Base-by-base conservation (phyloP, 2,329 filamentous ascomycete species). In the Arthroderma sp. region DNA sequence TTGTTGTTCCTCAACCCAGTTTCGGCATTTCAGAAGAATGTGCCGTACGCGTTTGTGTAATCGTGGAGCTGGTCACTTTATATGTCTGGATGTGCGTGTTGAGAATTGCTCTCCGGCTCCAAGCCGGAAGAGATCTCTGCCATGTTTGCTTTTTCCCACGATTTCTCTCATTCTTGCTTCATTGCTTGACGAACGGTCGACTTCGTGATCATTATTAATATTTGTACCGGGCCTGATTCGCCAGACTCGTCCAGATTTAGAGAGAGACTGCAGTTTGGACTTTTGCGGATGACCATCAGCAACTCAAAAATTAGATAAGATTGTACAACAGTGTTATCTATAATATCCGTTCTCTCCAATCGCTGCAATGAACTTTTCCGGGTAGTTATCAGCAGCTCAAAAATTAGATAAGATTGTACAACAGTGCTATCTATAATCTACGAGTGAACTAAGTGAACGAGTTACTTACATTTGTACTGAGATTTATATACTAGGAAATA, bases 281-380 rank as follows among this genome's bases (percentile, higher is more conserved):
- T 47, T 49, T 32, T 41, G 45, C 30, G 37, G 30, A 29, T 45
- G 36, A 38, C n/a, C n/a, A n/a, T n/a, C n/a, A n/a, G n/a, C n/a
- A n/a, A n/a, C n/a, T n/a, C n/a, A n/a, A n/a, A n/a, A n/a, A n/a
- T n/a, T n/a, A n/a, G n/a, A n/a, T n/a, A n/a, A n/a, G n/a, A n/a
- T n/a, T n/a, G n/a, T n/a, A n/a, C n/a, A n/a, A n/a, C n/a, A n/a
- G n/a, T n/a, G n/a, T n/a, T n/a, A n/a, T n/a, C n/a, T n/a, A n/a
- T n/a, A n/a, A n/a, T n/a, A n/a, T n/a, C n/a, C n/a, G n/a, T n/a
- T n/a, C n/a, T n/a, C n/a, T n/a, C n/a, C n/a, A n/a, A n/a, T n/a
- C n/a, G n/a, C n/a, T n/a, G n/a, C n/a, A n/a, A n/a, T n/a, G n/a
- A n/a, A n/a, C n/a, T n/a, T n/a, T n/a, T n/a, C n/a, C n/a, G n/a